These are phyloP conservation scores for Mucor indicus DNA, from an alignment of 371 early-diverging fungal species.

Conservation along the genomic window DNA sequence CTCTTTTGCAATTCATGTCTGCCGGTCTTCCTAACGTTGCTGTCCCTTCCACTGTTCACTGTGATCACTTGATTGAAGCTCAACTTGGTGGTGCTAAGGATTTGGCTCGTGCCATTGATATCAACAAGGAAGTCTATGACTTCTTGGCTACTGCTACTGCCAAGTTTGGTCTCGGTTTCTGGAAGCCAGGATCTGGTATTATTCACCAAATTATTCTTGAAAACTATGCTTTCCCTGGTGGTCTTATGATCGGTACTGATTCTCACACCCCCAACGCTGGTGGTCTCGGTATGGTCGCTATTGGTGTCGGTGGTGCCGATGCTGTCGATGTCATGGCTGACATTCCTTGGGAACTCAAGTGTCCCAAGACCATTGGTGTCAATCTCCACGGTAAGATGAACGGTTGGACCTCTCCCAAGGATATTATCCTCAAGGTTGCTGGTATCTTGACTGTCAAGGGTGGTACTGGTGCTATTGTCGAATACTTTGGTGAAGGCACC, in stretches of 20 bases:
- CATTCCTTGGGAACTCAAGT: constrained; percentile 97
- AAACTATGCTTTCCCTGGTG: constrained; percentile 98
- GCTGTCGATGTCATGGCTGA: constrained; percentile 98
- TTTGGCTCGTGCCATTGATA: constrained; percentile 81
- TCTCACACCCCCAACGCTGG: constrained; percentile 91
- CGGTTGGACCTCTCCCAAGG: constrained; percentile 94
- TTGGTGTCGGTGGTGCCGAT: constrained; percentile 97
- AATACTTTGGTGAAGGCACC: constrained; percentile 96
- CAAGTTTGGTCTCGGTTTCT: constrained; percentile 96
- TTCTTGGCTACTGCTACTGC: constrained; percentile 84
- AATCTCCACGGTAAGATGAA: constrained; percentile 82
- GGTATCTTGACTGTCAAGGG: constrained; percentile 91
- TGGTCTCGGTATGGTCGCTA: constrained; percentile 92
- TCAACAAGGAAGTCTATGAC: constrained; percentile 95
- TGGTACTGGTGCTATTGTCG: constrained; percentile 91
- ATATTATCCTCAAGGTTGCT: constrained; percentile 90
- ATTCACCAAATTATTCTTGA: constrained; percentile 98
- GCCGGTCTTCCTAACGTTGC: constrained; percentile 85
- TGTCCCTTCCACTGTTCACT: constrained; percentile 93
- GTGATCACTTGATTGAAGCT: constrained; percentile 97
- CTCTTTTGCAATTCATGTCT: constrained; percentile 95
- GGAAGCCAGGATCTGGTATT: constrained; percentile 97
- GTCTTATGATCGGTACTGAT: constrained; percentile 96
- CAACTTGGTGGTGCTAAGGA: constrained; percentile 84
- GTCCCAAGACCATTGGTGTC: constrained; percentile 90